Evolutionary conservation across 805 yeast species (phyloP).

Genomic region (Huiozyma sinensis): DNA sequence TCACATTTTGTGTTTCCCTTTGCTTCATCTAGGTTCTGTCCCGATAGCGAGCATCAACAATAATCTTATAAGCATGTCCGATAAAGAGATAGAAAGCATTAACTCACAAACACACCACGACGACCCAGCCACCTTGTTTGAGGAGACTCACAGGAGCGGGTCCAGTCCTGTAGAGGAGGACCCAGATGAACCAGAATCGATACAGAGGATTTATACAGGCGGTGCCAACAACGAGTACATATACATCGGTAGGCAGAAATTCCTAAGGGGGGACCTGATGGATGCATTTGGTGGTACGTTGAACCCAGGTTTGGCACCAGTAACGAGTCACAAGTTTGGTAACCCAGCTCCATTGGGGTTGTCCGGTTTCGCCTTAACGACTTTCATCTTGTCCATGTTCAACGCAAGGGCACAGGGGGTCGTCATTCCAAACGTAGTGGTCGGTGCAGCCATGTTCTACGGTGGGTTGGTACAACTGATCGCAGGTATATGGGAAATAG

Average conservation of each 20-base stretch:
- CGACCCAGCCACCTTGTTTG: constrained; percentile 2
- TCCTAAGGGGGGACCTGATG: constrained; percentile 46
- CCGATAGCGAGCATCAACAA: too few species aligned
- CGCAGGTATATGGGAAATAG: constrained; percentile 60
- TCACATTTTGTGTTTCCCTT: too few species aligned
- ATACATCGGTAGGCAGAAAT: constrained; percentile 62
- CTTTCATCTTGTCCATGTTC: constrained; percentile 46
- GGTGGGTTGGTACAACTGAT: constrained; percentile 51
- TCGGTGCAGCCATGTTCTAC: constrained; percentile 49
- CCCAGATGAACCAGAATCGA: constrained; percentile 4
- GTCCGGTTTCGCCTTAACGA: constrained; percentile 50
- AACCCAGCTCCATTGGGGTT: constrained; percentile 60
- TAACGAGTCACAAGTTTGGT: constrained; percentile 47
- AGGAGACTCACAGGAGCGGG: not conserved
- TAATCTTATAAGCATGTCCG: not conserved
- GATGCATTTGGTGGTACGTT: constrained; percentile 76
- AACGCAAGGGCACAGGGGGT: constrained; percentile 47
- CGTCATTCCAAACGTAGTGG: constrained; percentile 39
- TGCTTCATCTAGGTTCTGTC: too few species aligned
- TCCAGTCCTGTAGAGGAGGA: not conserved
- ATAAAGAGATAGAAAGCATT: constrained; percentile 3
- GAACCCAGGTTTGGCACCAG: constrained; percentile 53
- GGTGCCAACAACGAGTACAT: constrained; percentile 52
- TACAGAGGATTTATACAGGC: constrained; percentile 23
- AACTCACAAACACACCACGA: constrained; percentile 1